Base-by-base conservation (phyloP, 73 alveolate species). In the Symbiodinium natans region DNA sequence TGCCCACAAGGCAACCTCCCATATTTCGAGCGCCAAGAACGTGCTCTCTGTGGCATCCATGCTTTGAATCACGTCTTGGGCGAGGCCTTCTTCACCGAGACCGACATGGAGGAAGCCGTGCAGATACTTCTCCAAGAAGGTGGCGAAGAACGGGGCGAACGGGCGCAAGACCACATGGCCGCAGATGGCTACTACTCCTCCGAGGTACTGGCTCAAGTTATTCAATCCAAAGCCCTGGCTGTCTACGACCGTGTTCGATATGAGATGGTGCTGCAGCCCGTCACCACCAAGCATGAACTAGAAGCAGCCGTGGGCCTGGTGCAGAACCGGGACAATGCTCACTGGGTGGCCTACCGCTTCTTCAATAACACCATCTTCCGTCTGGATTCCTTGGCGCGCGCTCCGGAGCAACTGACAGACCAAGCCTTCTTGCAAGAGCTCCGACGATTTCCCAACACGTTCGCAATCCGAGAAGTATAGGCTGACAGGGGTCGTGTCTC, bases 31-130 rank as follows among this genome's bases (percentile, higher is more conserved):
- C 25, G 43, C 11, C 56, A 43, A 43, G 56, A 8, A 6, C 19
- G 19, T 11, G 56, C 56, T 11, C 56, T 8, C 19, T 87, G 94
- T 33, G 94, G 94, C 27, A 13, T 87, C 31, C 94, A 87, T 41
- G 94, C 86, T n/a, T 41, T 87, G 34, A 87, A 87, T 85, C 52
- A 87, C 41, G 63, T 68, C 31, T 23, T 87, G 86, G 86, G 71
- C 5, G 48, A 21, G 85, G 10, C 3, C 25, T n/a, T 6, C 42
- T 74, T 83, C 77, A 7, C 54, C 7, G 52, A 40, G 23, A 9
- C 1, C 38, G 93, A 43, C 39, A 43, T 86, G 93, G 40, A 29
- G 54, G 11, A 38, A 2, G 93, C 93, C 6, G 82, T 54, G 56
- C 31, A 1, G 40, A 3, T 52, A 34, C 46, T 42, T 36, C 40